Percentiles rank a stretch among this genome's conserved stretches.
Evolutionary conservation across 2,329 filamentous ascomycete genomes (phyloP).

Genomic region (Coleophoma eucalyptorum): DNA sequence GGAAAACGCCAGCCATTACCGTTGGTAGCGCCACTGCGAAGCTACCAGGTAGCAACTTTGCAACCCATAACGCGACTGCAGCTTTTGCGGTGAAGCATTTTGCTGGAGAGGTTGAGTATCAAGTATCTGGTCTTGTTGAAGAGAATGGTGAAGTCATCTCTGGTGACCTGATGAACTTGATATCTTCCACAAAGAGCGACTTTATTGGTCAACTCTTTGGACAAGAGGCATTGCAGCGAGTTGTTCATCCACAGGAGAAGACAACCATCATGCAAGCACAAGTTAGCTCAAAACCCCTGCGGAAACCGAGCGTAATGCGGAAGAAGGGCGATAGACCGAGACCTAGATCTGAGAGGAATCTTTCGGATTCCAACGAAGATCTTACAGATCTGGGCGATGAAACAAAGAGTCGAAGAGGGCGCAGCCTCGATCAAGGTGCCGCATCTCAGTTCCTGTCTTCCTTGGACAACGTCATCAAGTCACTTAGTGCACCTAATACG

Average conservation of each 20-base stretch:
- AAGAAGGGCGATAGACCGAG: conserved; percentile 50
- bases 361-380: conserved; percentile 32
- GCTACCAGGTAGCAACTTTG: conserved; percentile 84
- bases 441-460: conserved; percentile 89
- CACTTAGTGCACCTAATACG: conserved; percentile 74
- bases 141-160: conserved; percentile 97
- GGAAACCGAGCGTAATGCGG: conserved; percentile 88
- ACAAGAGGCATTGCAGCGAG: conserved; percentile 89
- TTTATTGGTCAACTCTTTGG: conserved; percentile 91
- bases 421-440: conserved; percentile 71
- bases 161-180: conserved; percentile 90
- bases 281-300: conserved; percentile 90
- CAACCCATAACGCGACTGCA: conserved; percentile 75
- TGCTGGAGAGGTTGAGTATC: conserved; percentile 94
- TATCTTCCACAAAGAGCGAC: conserved; percentile 81
- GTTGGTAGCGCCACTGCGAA: conserved; percentile 72
- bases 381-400: conserved; percentile 43
- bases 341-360: conserved; percentile 28
- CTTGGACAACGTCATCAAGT: conserved; percentile 86
- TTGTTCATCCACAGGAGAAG: conserved; percentile 89
- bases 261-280: conserved; percentile 92
- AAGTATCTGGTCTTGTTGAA: conserved; percentile 80
- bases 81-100: conserved; percentile 93
- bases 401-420: conserved; percentile 32
- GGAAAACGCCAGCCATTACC: conserved; percentile 86